phyloP scores from a whole-genome alignment of 208 protist species.

The Blastocrithidia nonstop region DNA sequence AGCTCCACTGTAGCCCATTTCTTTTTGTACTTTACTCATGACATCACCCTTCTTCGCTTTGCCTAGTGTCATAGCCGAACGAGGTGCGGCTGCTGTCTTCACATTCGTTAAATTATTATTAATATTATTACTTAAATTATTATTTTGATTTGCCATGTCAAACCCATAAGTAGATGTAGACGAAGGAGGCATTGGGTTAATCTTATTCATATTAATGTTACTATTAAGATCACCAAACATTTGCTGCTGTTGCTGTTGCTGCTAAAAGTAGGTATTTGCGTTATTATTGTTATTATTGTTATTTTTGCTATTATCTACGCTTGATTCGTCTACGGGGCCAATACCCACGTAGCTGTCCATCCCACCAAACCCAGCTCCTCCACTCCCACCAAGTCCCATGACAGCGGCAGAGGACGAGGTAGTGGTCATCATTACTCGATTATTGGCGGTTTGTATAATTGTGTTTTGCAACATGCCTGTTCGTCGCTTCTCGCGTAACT shows the following conservation, averaged over 20 bases:
- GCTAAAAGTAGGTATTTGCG: slow-evolving; percentile 2
- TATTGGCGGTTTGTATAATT: neutral
- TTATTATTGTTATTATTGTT: slow-evolving; percentile 7
- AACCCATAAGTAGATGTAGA: neutral
- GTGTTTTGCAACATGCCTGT: neutral
- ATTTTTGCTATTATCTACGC: slow-evolving; percentile 3
- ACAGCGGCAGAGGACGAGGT: no score
- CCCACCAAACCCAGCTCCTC: slow-evolving; percentile 11
- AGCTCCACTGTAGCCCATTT: slow-evolving; percentile 22
- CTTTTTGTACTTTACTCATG: slow-evolving; percentile 54
- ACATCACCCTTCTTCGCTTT: slow-evolving; percentile 54
- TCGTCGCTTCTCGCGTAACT: slow-evolving; percentile 52
- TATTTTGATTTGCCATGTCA: slow-evolving; percentile 1
- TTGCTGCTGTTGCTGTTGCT: no score
- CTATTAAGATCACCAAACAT: neutral
- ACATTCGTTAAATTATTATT: no score
- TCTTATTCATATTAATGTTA: slow-evolving; percentile 4
- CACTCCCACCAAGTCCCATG: slow-evolving; percentile 7
- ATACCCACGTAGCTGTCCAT: slow-evolving; percentile 59
- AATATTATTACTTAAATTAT: slow-evolving; percentile 1
- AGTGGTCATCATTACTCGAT: no score
- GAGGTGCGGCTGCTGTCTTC: slow-evolving; percentile 13
- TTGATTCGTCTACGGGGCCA: slow-evolving; percentile 26
- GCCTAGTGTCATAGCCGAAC: slow-evolving; percentile 52
- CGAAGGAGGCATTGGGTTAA: neutral